Conservation (phyloP, 768 basidiomycete species). For the Chalciporus chontae region DNA sequence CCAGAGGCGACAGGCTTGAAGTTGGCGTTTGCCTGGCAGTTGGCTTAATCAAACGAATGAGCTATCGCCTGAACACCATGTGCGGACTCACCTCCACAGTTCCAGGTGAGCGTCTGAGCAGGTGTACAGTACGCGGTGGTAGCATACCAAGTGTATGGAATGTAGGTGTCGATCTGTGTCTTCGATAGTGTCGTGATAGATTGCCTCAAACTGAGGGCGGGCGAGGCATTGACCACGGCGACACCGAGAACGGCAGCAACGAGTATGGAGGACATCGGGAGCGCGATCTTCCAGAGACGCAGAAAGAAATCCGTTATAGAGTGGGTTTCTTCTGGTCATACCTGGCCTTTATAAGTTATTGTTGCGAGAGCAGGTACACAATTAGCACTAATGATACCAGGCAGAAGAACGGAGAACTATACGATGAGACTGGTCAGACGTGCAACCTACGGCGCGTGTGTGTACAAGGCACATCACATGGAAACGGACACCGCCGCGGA, state of each 20-base stretch:
- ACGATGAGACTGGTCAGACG: conserved; percentile 2
- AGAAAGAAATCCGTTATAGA: not conserved
- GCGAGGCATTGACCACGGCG: conserved; percentile 14
- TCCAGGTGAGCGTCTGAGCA: conserved; percentile 42
- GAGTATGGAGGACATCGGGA: conserved; percentile 17
- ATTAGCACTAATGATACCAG: conserved; percentile 2
- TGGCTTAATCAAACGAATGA: conserved; percentile 25
- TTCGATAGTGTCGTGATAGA: conserved; percentile 38
- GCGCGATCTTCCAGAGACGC: not conserved
- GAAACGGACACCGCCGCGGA: no score
- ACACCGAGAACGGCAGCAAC: conserved; percentile 14
- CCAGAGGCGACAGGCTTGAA: conserved; percentile 48
- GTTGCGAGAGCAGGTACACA: not conserved
- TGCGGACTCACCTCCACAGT: conserved; percentile 47
- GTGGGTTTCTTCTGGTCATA: not conserved
- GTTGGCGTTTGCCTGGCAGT: conserved; percentile 45
- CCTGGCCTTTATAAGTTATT: not conserved
- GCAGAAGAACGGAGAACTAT: conserved; percentile 1
- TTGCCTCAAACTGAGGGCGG: conserved; percentile 32
- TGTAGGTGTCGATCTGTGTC: conserved; percentile 41
- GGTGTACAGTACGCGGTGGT: conserved; percentile 49
- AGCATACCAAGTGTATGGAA: conserved; percentile 49
- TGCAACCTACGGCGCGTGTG: not conserved
- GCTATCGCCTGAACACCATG: not conserved
- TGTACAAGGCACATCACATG: not conserved